Evolutionary conservation across 192 early-diverging fungal genomes (phyloP).

Genomic region (Haplosporangium gracile): DNA sequence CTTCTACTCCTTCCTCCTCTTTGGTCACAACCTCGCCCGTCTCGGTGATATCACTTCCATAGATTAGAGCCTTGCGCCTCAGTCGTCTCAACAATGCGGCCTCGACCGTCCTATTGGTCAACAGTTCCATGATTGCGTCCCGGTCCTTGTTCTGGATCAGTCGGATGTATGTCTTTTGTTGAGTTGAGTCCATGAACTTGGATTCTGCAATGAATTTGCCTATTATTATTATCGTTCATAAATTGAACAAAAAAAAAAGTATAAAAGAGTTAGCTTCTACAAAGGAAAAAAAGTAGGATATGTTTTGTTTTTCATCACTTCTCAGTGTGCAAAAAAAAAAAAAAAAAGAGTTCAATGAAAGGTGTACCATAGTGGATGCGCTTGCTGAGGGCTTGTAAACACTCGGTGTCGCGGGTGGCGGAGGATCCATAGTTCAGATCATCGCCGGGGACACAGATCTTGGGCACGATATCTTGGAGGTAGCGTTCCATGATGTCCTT

Average conservation of each 20-base stretch:
- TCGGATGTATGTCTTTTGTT: slow-evolving; percentile 82
- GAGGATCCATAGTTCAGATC: slow-evolving; percentile 94
- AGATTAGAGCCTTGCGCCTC: slow-evolving; percentile 90
- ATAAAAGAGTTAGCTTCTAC: too few relatives aligned
- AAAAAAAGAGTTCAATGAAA: too few relatives aligned
- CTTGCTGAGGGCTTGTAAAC: slow-evolving; percentile 90
- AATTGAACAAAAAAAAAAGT: not conserved
- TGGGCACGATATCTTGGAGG: slow-evolving; percentile 82
- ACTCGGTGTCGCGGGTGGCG: slow-evolving; percentile 95
- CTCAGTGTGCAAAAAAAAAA: not conserved
- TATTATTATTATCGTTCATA: slow-evolving; percentile 29
- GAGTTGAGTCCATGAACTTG: slow-evolving; percentile 88
- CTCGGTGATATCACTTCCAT: slow-evolving; percentile 90
- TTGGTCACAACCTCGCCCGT: slow-evolving; percentile 47
- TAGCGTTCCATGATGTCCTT: slow-evolving; percentile 86
- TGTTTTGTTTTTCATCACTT: not conserved
- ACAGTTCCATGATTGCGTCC: slow-evolving; percentile 82
- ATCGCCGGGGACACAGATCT: slow-evolving; percentile 79
- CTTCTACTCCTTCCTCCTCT: not conserved
- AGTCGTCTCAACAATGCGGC: slow-evolving; percentile 84
- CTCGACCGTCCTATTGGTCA: slow-evolving; percentile 93
- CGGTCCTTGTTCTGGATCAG: slow-evolving; percentile 81
- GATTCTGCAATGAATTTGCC: slow-evolving; percentile 98
- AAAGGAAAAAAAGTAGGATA: slow-evolving; percentile 1
- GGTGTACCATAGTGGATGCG: slow-evolving; percentile 94